Evolutionary conservation across 345 rosid species (phyloP), one percentile per base, ranked within the genome.

Genomic region (Corchorus capsularis): DNA sequence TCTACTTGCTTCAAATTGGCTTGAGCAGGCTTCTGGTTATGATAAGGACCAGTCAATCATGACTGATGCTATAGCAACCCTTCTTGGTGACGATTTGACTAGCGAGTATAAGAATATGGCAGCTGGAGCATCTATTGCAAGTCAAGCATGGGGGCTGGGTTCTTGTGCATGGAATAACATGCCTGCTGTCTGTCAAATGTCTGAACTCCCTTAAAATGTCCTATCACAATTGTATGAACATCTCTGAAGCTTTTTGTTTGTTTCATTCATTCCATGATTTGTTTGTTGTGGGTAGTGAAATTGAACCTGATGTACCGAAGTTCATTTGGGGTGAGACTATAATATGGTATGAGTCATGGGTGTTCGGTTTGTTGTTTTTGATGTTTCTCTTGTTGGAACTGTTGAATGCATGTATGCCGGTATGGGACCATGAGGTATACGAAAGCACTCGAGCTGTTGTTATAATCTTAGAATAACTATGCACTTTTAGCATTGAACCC

Each of bases 91-190:
- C 13, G 94, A 94, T 82, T 82, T 81, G 78, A 85, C 90, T 63
- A 86, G 81, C 59, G 91, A 88, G 75, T 90, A 88, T 79, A 81
- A 75, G 84, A 90, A 83, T 71, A 86, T 89, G 83, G 71, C 86
- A 22, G 75, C 76, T 16, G 97, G 82, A 72, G 78, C 85, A 70
- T 83, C 88, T 17, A 12, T 74, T 4, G 66, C 82, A 13, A 85
- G 85, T 85, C 92, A 88, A 70, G 89, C 81, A 52, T 86, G 86
- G 92, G 94, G 86, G 3, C 87, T 85, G 8, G 82, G 83, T 75
- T 90, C 90, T 60, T 91, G 88, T 80, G 75, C 92, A 13, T 96
- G 98, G 98, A 90, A 90, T 79, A 91, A 85, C 85, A 90, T 91
- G 93, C 97, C 97, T 62, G 83, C 94, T 14, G 91, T 92, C 71